Evolutionary conservation across 2,329 filamentous ascomycete genomes (phyloP), one percentile per base, ranked within the genome.

Genomic region (Trichoderma asperellum): DNA sequence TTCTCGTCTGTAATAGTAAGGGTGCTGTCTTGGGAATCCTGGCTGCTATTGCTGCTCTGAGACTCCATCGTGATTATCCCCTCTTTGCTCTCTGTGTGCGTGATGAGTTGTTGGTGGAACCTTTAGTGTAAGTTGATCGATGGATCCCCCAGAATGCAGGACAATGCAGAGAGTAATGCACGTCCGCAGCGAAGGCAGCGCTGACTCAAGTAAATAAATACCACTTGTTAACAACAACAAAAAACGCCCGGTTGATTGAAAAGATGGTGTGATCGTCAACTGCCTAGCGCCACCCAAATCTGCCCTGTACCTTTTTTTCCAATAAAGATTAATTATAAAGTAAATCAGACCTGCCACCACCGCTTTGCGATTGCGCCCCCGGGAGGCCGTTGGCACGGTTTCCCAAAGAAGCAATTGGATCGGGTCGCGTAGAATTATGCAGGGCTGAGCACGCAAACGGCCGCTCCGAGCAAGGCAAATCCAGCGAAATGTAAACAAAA

Each of bases 1-100:
- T 77, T 74, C 47, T 80, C 77, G 37, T 77, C 77, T 68, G 81
- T 76, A 21, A 79, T 52, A 29, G 79, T 81, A 73, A 78, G 75
- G 70, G 72, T 71, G 72, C 77, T 79, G 72, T 77, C 78, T 71
- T 80, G 79, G 27, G 79, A 80, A 68, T 71, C 73, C 66, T 79
- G 78, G 73, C 75, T 77, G 68, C 73, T 76, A 72, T 75, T 77
- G 68, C 77, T 77, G 59, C 74, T 76, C 18, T 77, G 75, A 18
- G 76, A 75, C 47, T 72, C 73, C 76, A 79, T 77, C 66, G 34
- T 16, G 12, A 8, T 27, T 27, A 2, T 55, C 35, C 21, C 27
- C 18, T 53, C 32, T 11, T 24, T 24, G 24, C 24, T 58, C 24
- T 58, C 21, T 63, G 34, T 37, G 11, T 63, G 11, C 18, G 43